phyloP scores from a whole-genome alignment of 2,329 filamentous ascomycete genomes.

The Penicillium sp. region DNA sequence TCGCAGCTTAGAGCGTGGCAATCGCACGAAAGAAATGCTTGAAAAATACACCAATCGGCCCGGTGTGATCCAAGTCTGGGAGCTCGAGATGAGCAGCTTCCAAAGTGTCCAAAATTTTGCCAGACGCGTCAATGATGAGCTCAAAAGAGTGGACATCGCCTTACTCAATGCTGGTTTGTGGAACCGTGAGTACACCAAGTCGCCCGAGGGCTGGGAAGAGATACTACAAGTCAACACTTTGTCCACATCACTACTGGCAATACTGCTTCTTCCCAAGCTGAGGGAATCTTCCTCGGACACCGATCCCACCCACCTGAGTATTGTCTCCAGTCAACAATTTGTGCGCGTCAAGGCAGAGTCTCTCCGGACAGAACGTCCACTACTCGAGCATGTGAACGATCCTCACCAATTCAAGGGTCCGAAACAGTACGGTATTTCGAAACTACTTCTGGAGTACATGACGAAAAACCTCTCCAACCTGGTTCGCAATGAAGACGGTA shows the following conservation, averaged over 20 bases:
- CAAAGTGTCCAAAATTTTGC: constrained; percentile 47
- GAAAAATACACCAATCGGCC: constrained; percentile 29
- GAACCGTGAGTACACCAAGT: constrained; percentile 36
- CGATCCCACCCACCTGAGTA: constrained; percentile 42
- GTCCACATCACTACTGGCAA: constrained; percentile 54
- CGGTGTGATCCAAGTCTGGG: constrained; percentile 44
- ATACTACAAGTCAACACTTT: constrained; percentile 59
- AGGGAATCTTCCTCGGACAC: constrained; percentile 32
- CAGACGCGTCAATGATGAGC: constrained; percentile 33
- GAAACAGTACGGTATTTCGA: constrained; percentile 43
- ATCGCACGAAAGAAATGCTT: constrained; percentile 42
- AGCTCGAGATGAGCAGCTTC: constrained; percentile 49
- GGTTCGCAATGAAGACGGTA: constrained; percentile 32
- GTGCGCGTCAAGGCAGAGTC: constrained; percentile 32
- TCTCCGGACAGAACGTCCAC: constrained; percentile 28
- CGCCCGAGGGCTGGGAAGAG: constrained; percentile 50
- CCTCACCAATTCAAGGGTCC: constrained; percentile 28
- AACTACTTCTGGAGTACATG: constrained; percentile 44
- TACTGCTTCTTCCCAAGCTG: constrained; percentile 53
- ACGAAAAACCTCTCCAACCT: constrained; percentile 38
- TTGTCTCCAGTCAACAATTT: constrained; percentile 47
- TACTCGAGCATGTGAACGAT: constrained; percentile 38
- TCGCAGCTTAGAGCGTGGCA: constrained; percentile 44
- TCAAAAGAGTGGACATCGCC: constrained; percentile 45
- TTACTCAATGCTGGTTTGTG: constrained; percentile 49